These are phyloP conservation scores for Andrographis paniculata DNA, from an alignment of 305 asterid species.

Conservation along the genomic window DNA sequence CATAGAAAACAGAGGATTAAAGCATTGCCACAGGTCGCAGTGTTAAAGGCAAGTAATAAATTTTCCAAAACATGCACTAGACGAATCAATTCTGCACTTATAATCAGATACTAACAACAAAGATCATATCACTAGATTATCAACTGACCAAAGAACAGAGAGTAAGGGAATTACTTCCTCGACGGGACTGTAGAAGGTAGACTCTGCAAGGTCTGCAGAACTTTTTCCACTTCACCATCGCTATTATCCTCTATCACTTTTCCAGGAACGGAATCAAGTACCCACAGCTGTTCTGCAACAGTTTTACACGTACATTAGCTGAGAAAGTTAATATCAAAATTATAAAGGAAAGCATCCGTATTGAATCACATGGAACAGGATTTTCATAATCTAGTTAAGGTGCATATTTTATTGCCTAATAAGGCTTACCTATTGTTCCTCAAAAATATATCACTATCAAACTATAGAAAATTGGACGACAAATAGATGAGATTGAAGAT, in stretches of 20 bases:
- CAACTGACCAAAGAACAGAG: no score
- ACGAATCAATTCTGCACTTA: no score
- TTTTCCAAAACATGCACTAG: no score
- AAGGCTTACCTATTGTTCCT: no score
- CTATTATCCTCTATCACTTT: conserved; percentile 40
- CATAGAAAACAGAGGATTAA: no score
- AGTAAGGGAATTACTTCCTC: conserved; percentile 43
- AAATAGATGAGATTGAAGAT: background rate
- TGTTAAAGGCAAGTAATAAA: no score
- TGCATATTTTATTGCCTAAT: no score
- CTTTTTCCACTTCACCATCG: conserved; percentile 90
- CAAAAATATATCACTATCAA: no score
- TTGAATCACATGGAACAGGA: conserved; percentile 6
- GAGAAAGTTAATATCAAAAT: conserved; percentile 12
- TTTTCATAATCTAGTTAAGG: background rate
- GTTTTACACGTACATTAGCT: conserved; percentile 25
- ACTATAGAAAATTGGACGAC: no score
- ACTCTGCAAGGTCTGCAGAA: conserved; percentile 61
- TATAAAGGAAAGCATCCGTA: background rate
- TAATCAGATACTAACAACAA: no score
- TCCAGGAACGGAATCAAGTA: conserved; percentile 90
- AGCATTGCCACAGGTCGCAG: no score
- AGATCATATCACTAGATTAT: no score
- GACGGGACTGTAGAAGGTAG: conserved; percentile 67
- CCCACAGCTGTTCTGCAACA: conserved; percentile 92